Base-by-base conservation (phyloP, 2,329 filamentous ascomycete genomes). In the Aspergillus novoparasiticus region DNA sequence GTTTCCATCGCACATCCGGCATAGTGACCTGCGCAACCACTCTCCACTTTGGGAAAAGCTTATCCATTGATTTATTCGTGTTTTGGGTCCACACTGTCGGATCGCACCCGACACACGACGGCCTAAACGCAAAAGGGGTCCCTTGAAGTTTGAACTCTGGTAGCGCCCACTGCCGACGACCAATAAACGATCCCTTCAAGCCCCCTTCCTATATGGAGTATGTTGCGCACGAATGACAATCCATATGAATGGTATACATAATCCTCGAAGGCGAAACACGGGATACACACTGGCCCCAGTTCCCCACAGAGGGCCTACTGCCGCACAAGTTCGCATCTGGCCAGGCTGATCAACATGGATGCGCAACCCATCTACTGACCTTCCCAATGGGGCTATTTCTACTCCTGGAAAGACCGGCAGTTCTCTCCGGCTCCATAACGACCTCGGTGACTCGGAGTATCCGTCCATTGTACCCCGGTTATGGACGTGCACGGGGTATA, bases 1-100 rank as follows among this genome's bases (percentile, higher is more conserved):
- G 51, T 36, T 30, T 21, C 36, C 23, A 58, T 58, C 19, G 16
- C 39, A 34, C 8, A 39, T 46, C 45, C 32, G 51, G 45, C 36
- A 63, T 54, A 30, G 46, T 30, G 55, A 62, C 58, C 65, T 64
- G 51, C 30, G 30, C 6, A 11, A 54, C 12, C 4, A 34, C 8
- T 23, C 28, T 36, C 51, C 51, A 32, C 51, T 23, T 54, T 36
- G 6, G 30, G 51, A 6, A 34, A 53, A 54, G 51, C 51, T 54
- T 54, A 26, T 30, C 16, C 26, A 26, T 28, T 28, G 26, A 28
- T 28, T 28, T 28, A 28, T 50, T 30, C 46, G 46, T 50, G 32
- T 54, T 6, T 6, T 36, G 51, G 30, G 4, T n/a, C 51, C 51
- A 54, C 51, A 14, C 2, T 11, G 30, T 54, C 51, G 51, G 51